Evolutionary conservation across 2,329 filamentous ascomycete species (phyloP).

Genomic region (Clonostachys chloroleuca): DNA sequence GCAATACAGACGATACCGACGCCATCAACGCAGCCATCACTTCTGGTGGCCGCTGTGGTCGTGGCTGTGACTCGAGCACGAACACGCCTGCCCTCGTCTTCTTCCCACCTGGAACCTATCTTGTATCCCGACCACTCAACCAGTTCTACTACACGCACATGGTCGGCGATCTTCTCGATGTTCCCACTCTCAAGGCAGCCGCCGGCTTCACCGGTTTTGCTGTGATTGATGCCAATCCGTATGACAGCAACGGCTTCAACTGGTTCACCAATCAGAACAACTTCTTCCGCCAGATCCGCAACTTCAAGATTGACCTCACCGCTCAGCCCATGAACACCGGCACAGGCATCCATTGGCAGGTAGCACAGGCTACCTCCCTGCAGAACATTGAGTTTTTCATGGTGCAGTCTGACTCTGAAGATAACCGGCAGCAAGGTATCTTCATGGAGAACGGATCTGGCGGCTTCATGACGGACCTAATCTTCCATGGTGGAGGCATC

Average conservation of each 20-base stretch:
- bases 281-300: constrained; percentile 62
- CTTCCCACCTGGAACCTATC: constrained; percentile 79
- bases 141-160: constrained; percentile 76
- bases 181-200: constrained; percentile 48
- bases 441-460: constrained; percentile 26
- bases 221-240: constrained; percentile 65
- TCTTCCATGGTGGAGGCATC: constrained; percentile 54
- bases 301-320: constrained; percentile 39
- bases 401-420: constrained; percentile 13
- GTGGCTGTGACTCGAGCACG: constrained; percentile 74
- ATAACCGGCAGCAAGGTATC: constrained; percentile 9
- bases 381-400: constrained; percentile 45
- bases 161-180: constrained; percentile 59
- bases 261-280: constrained; percentile 25
- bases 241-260: constrained; percentile 19
- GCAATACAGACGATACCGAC: constrained; percentile 69
- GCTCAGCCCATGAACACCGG: constrained; percentile 35
- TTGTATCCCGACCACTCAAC: constrained; percentile 68
- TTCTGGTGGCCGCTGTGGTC: constrained; percentile 69
- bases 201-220: constrained; percentile 61
- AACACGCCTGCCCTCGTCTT: constrained; percentile 75
- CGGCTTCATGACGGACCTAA: constrained; percentile 51
- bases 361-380: constrained; percentile 49
- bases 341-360: constrained; percentile 56
- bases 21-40: constrained; percentile 79